Evolutionary conservation across 768 basidiomycete genomes (phyloP).

Genomic region (Pisolithus albus): DNA sequence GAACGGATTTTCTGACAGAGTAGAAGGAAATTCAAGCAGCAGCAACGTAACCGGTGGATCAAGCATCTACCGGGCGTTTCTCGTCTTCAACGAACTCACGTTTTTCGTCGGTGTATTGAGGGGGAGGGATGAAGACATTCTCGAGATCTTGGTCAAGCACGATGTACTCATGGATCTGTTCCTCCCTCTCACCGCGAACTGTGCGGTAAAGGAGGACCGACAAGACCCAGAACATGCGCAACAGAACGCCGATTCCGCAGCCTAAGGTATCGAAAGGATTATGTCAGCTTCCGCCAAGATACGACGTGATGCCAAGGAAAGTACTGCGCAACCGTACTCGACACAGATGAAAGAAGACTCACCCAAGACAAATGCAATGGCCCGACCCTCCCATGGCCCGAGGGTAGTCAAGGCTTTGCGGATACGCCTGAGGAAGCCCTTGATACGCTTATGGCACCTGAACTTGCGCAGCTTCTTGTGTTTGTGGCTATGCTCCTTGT

Average conservation of each 20-base stretch:
- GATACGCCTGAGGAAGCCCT: constrained; percentile 51
- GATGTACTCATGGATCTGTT: constrained; percentile 34
- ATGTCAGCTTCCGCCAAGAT: background rate
- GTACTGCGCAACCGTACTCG: background rate
- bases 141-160: constrained; percentile 45
- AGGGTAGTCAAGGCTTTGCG: constrained; percentile 60
- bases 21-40: no score
- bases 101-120: constrained; percentile 57
- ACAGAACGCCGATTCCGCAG: constrained; percentile 77
- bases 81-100: constrained; percentile 17
- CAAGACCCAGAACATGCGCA: constrained; percentile 77
- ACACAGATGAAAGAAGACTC: constrained; percentile 18
- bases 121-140: constrained; percentile 44
- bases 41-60: background rate
- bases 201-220: constrained; percentile 54
- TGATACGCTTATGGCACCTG: constrained; percentile 7
- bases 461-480: constrained; percentile 20
- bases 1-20: no score
- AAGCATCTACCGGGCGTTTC: constrained; percentile 2
- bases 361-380: constrained; percentile 80
- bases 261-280: constrained; percentile 33
- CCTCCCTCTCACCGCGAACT: constrained; percentile 39
- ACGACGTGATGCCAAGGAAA: no score
- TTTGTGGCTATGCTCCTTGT: constrained; percentile 13
- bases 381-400: constrained; percentile 78